These are phyloP conservation scores for Cryphonectria radicalis DNA, from an alignment of 2,329 filamentous ascomycete species.

Conservation along the genomic window DNA sequence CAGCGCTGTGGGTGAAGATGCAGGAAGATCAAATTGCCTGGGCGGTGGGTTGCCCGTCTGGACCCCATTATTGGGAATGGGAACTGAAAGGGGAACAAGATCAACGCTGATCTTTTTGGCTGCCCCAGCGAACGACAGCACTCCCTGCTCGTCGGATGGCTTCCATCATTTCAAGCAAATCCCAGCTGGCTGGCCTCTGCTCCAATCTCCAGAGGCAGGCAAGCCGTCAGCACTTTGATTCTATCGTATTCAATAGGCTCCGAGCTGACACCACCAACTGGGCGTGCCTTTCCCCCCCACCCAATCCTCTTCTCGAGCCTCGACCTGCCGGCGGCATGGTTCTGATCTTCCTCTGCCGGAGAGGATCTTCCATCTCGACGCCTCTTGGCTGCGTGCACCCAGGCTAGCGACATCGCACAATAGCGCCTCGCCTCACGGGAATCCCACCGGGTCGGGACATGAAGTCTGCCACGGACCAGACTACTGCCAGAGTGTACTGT, in stretches of 20 bases:
- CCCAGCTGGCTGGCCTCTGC: neutral
- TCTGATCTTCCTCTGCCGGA: neutral
- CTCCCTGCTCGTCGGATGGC: neutral
- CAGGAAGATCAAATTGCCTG: constrained; percentile 7
- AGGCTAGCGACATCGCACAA: constrained; percentile 11
- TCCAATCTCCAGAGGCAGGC: neutral
- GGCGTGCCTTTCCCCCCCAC: neutral
- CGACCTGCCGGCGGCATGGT: constrained; percentile 7
- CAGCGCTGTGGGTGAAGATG: constrained; percentile 11
- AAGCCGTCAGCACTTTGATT: constrained; percentile 9
- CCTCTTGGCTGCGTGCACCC: constrained; percentile 6
- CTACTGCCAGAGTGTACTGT: neutral
- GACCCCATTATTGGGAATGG: constrained; percentile 5
- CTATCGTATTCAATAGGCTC: neutral
- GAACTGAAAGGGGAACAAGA: neutral
- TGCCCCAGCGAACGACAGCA: neutral
- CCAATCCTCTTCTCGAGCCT: neutral
- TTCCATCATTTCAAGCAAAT: constrained; percentile 1
- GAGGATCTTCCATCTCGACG: neutral
- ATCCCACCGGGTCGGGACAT: neutral
- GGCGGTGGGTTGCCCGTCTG: neutral
- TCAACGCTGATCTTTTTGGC: neutral
- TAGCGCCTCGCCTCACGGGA: neutral
- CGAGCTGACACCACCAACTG: neutral
- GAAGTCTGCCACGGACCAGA: neutral